phyloP scores from a whole-genome alignment of 2,329 filamentous ascomycete genomes.

The Neofusicoccum laricinum region DNA sequence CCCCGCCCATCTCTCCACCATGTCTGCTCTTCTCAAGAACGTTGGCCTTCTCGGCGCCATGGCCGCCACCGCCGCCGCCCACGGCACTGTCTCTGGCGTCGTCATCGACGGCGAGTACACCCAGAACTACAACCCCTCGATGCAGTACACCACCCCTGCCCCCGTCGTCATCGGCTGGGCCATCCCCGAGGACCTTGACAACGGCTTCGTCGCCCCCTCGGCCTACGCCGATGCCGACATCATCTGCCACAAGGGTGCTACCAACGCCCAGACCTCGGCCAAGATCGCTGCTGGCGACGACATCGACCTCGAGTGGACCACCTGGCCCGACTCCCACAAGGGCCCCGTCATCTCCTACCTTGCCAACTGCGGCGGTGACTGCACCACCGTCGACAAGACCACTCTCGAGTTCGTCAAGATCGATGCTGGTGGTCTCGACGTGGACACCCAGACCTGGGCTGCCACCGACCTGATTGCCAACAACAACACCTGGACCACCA shows the following conservation, averaged over 20 bases:
- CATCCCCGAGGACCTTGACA: slow-evolving; percentile 47
- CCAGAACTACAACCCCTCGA: slow-evolving; percentile 42
- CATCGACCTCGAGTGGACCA: slow-evolving; percentile 60
- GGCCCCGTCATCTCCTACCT: slow-evolving; percentile 65
- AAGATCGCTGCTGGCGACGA: slow-evolving; percentile 60
- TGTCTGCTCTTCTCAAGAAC: slow-evolving; percentile 31
- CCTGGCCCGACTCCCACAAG: slow-evolving; percentile 64
- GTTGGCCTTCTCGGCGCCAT: slow-evolving; percentile 30
- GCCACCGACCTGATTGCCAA: slow-evolving; percentile 51
- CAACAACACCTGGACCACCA: slow-evolving; percentile 48
- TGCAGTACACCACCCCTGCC: slow-evolving; percentile 36
- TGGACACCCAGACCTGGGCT: slow-evolving; percentile 52
- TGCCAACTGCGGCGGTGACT: slow-evolving; percentile 57
- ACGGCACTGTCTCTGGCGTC: slow-evolving; percentile 46
- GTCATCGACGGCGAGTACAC: slow-evolving; percentile 49
- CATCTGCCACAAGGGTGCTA: slow-evolving; percentile 60
- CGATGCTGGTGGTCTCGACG: slow-evolving; percentile 51
- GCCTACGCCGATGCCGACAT: slow-evolving; percentile 52
- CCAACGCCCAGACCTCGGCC: slow-evolving; percentile 50
- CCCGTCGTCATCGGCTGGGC: slow-evolving; percentile 54
- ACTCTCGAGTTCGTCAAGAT: slow-evolving; percentile 64
- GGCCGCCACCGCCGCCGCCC: slow-evolving; percentile 42
- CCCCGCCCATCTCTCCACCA: slow-evolving; percentile 19
- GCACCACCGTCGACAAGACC: slow-evolving; percentile 52
- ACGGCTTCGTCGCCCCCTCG: slow-evolving; percentile 51